Conservation (phyloP, 345 rosid species). For the Bruguiera parviflora region DNA sequence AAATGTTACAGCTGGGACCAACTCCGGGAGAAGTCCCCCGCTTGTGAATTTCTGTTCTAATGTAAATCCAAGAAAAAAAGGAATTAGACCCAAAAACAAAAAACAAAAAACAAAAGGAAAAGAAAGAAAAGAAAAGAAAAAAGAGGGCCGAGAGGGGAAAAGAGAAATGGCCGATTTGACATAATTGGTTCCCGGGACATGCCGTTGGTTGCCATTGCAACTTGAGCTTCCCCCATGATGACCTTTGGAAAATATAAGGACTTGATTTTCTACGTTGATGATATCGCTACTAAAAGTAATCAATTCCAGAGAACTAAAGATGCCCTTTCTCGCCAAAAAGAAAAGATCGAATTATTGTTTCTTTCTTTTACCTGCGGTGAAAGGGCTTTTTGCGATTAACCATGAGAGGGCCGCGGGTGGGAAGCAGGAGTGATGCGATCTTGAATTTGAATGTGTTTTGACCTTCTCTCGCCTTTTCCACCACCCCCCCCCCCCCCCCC, state of each 20-base stretch:
- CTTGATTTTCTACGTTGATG: constrained; percentile 7
- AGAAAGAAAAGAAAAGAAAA: not conserved
- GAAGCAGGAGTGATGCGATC: too few species aligned
- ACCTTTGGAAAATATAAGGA: constrained; percentile 5
- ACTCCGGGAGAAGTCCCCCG: constrained; percentile 7
- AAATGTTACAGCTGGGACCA: not conserved
- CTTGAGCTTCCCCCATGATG: constrained; percentile 1
- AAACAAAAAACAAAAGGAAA: too few species aligned
- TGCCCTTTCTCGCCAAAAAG: too few species aligned
- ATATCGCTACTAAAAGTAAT: constrained; percentile 1
- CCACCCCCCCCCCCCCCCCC: too few species aligned
- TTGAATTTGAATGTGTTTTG: too few species aligned
- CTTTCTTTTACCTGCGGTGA: too few species aligned
- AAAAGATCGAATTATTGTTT: too few species aligned
- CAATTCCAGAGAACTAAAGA: not conserved
- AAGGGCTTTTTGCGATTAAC: too few species aligned
- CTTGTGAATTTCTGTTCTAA: not conserved
- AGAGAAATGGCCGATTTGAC: not conserved
- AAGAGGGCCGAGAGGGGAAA: not conserved
- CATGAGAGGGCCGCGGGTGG: too few species aligned
- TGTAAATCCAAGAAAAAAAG: not conserved
- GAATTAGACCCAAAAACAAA: not conserved
- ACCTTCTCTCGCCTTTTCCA: too few species aligned
- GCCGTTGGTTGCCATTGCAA: not conserved
- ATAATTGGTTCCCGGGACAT: not conserved